These are phyloP conservation scores for Barbarea vulgaris DNA, from an alignment of 345 rosid species.

Conservation along the genomic window DNA sequence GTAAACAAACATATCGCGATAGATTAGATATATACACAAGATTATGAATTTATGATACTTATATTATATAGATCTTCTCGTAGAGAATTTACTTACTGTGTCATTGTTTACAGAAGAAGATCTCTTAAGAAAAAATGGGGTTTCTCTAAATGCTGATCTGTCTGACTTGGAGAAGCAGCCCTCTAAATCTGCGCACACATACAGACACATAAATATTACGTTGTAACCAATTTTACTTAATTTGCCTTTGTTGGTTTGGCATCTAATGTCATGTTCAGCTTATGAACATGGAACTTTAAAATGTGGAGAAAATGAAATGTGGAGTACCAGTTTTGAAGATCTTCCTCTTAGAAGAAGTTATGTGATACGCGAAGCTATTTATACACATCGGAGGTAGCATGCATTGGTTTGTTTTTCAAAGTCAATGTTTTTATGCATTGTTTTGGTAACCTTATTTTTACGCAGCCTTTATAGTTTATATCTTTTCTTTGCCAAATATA, in stretches of 20 bases:
- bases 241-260: not conserved
- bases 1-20: not conserved
- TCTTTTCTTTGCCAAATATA: not conserved
- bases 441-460: not conserved
- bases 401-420: not conserved
- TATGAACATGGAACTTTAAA: conserved; percentile 12
- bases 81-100: conserved; percentile 10
- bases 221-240: conserved; percentile 1
- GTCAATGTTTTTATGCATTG: not conserved
- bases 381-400: not conserved
- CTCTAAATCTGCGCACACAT: conserved; percentile 9
- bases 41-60: not conserved
- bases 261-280: not conserved
- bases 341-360: not conserved
- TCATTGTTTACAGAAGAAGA: conserved; percentile 19
- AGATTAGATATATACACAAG: not conserved
- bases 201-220: not conserved
- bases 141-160: not conserved
- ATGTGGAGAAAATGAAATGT: not conserved
- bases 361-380: conserved; percentile 23
- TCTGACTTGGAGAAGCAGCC: not conserved
- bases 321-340: conserved; percentile 16
- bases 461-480: not conserved
- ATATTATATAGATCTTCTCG: not conserved
- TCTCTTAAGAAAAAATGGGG: not conserved